These are phyloP conservation scores for Pichia eremophila DNA, from an alignment of 805 yeast species.

Conservation along the genomic window DNA sequence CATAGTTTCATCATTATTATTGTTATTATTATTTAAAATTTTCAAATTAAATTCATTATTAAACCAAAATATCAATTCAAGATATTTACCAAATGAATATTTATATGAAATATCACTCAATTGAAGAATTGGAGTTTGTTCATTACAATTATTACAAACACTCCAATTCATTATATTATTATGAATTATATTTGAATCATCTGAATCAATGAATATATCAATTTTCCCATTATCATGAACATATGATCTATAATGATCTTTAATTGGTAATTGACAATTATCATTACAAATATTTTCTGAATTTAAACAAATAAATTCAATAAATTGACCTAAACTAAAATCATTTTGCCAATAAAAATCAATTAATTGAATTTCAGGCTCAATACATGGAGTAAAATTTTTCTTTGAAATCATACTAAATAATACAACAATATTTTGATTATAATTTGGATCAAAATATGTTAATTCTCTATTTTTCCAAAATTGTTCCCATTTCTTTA, in stretches of 20 bases:
- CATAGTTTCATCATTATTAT: too few species aligned
- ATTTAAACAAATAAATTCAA: conserved; percentile 70
- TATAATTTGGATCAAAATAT: conserved; percentile 58
- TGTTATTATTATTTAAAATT: conserved; percentile 3
- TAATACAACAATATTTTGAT: conserved; percentile 69
- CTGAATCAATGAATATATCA: conserved; percentile 62
- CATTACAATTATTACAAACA: conserved; percentile 71
- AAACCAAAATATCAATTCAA: conserved; percentile 74
- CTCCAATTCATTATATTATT: conserved; percentile 85
- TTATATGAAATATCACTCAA: conserved; percentile 86
- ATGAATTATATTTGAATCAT: conserved; percentile 46
- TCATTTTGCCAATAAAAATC: conserved; percentile 90
- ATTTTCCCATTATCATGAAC: conserved; percentile 83
- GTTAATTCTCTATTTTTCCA: conserved; percentile 34
- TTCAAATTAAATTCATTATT: conserved; percentile 6
- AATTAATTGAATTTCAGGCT: conserved; percentile 76
- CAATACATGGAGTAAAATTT: conserved; percentile 85
- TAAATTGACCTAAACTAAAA: conserved; percentile 78
- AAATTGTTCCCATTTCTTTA: conserved; percentile 63
- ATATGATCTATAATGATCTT: conserved; percentile 76
- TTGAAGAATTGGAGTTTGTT: conserved; percentile 64
- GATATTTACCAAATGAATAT: conserved; percentile 85
- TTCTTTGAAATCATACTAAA: conserved; percentile 76
- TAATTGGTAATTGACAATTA: conserved; percentile 62
- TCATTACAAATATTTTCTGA: conserved; percentile 63